These are phyloP conservation scores for Aspergillus saccharolyticus DNA, from an alignment of 495 filamentous ascomycete species.

Conservation along the genomic window DNA sequence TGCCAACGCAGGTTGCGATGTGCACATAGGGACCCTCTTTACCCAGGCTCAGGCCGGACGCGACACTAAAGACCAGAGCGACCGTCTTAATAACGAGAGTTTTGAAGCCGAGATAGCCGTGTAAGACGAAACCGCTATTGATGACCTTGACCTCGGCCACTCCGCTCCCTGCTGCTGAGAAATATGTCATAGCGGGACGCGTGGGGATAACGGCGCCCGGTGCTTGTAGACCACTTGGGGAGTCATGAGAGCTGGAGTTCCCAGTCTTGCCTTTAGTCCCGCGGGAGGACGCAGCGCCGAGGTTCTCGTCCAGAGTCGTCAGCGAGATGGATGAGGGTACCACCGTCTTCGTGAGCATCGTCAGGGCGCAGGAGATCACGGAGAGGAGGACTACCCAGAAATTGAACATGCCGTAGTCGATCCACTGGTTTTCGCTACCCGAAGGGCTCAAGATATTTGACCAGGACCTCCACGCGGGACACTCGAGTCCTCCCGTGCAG, in stretches of 20 bases:
- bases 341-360: constrained; percentile 81
- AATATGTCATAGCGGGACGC: constrained; percentile 78
- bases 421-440: constrained; percentile 51
- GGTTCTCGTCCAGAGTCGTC: constrained; percentile 82
- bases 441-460: constrained; percentile 56
- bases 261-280: constrained; percentile 38
- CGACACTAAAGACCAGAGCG: constrained; percentile 79
- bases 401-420: constrained; percentile 74
- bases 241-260: constrained; percentile 38
- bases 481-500: constrained; percentile 60
- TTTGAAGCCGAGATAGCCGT: constrained; percentile 88
- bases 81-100: constrained; percentile 84
- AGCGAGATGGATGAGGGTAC: constrained; percentile 84
- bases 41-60: constrained; percentile 86
- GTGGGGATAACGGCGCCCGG: constrained; percentile 25
- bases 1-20: constrained; percentile 92
- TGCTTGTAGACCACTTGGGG: constrained; percentile 25
- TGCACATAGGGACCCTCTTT: constrained; percentile 98
- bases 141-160: constrained; percentile 98
- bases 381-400: constrained; percentile 65
- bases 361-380: constrained; percentile 70
- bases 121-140: constrained; percentile 92
- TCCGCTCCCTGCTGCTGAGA: constrained; percentile 91
- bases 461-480: constrained; percentile 74
- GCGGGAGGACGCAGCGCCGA: constrained; percentile 43